phyloP scores from a whole-genome alignment of 1,284 basidiomycete species.

The Ustilago trichophora region DNA sequence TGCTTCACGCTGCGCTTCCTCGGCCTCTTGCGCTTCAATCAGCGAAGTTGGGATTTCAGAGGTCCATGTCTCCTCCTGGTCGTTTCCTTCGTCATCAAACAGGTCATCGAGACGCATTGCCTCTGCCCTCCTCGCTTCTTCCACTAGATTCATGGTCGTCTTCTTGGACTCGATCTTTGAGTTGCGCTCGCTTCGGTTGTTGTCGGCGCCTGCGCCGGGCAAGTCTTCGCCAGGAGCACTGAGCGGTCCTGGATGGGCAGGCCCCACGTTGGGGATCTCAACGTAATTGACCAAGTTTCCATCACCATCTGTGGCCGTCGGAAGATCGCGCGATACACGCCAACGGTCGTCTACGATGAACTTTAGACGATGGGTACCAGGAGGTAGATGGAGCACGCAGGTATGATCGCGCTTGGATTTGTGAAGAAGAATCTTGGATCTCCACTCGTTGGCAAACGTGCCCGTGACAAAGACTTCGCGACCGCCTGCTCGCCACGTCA shows the following conservation, averaged over 20 bases:
- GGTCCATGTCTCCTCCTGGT: slow-evolving; percentile 64
- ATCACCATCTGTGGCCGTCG: slow-evolving; percentile 91
- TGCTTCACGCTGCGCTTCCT: slow-evolving; percentile 58
- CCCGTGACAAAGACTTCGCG: slow-evolving; percentile 71
- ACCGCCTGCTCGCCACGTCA: slow-evolving; percentile 60
- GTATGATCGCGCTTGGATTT: slow-evolving; percentile 56
- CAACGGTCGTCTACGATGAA: slow-evolving; percentile 94
- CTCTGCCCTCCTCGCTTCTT: slow-evolving; percentile 50
- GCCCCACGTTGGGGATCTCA: slow-evolving; percentile 61
- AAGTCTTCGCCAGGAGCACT: slow-evolving; percentile 60
- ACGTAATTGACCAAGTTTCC: slow-evolving; percentile 92
- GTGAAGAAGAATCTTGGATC: slow-evolving; percentile 67
- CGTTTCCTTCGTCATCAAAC: slow-evolving; percentile 54
- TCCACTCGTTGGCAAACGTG: slow-evolving; percentile 73
- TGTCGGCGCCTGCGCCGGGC: slow-evolving; percentile 23
- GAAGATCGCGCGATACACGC: slow-evolving; percentile 78
- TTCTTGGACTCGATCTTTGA: slow-evolving; percentile 50
- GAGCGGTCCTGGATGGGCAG: slow-evolving; percentile 57
- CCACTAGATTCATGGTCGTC: slow-evolving; percentile 50
- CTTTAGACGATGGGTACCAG: slow-evolving; percentile 93
- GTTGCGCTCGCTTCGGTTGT: slow-evolving; percentile 32
- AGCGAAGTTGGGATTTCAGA: slow-evolving; percentile 66
- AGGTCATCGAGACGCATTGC: slow-evolving; percentile 56
- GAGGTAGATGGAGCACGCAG: slow-evolving; percentile 69
- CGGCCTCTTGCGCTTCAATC: slow-evolving; percentile 61